Percentiles rank a stretch among this genome's conserved stretches.
Evolutionary conservation across 1,284 basidiomycete species (phyloP).

Genomic region (Trichosporon inkin): DNA sequence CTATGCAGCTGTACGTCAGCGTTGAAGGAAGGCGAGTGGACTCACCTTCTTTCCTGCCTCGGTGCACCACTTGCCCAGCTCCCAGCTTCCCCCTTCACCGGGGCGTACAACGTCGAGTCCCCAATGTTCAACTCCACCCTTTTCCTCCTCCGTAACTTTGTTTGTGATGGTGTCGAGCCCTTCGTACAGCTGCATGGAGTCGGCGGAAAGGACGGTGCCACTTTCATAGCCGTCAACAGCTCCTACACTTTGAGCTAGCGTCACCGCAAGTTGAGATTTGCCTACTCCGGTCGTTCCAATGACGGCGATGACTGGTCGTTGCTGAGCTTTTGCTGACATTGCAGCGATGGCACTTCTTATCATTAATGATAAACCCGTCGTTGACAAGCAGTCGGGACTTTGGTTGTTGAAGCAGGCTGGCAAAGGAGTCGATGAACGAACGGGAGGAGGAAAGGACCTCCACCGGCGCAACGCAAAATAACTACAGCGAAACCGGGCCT

Average conservation of each 20-base stretch:
- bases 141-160: constrained; percentile 76
- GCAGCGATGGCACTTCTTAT: not conserved
- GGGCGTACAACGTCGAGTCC: constrained; percentile 83
- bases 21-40: not conserved
- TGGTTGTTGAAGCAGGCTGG: too few relatives aligned
- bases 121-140: constrained; percentile 76
- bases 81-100: constrained; percentile 58
- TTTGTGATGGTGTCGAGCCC: constrained; percentile 94
- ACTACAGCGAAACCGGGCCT: too few relatives aligned
- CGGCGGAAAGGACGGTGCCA: constrained; percentile 73
- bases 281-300: constrained; percentile 96
- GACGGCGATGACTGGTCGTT: constrained; percentile 59
- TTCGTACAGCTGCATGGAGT: constrained; percentile 97
- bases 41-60: not conserved
- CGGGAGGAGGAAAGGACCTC: too few relatives aligned
- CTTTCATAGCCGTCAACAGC: not conserved
- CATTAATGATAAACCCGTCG: too few relatives aligned
- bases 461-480: too few relatives aligned
- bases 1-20: constrained; percentile 10
- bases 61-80: not conserved
- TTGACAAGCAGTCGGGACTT: too few relatives aligned
- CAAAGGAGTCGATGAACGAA: too few relatives aligned
- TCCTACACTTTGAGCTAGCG: constrained; percentile 62
- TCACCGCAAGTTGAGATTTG: constrained; percentile 87
- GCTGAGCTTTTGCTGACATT: not conserved